Evolutionary conservation across 2,329 filamentous ascomycete species (phyloP).

Genomic region (Simplicillium sp.): DNA sequence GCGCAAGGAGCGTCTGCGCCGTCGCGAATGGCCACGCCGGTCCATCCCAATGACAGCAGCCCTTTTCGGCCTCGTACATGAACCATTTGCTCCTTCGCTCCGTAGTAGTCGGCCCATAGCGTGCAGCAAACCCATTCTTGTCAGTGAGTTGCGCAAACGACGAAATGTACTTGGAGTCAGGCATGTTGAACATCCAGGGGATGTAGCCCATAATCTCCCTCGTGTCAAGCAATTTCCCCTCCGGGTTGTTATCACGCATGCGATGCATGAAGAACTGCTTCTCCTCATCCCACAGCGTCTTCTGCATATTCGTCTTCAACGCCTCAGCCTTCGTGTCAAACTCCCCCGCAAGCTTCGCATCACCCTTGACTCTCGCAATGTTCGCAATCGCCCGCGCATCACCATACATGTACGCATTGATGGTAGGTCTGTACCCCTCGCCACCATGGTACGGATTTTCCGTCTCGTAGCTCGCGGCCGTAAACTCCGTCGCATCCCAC

Average conservation of each 20-base stretch:
- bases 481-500: slow-evolving; percentile 32
- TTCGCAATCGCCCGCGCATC: slow-evolving; percentile 27
- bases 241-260: slow-evolving; percentile 21
- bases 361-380: slow-evolving; percentile 23
- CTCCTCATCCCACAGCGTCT: slow-evolving; percentile 25
- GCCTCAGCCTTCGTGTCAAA: slow-evolving; percentile 22
- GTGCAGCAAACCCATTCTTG: slow-evolving; percentile 22
- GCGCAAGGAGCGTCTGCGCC: slow-evolving; percentile 27
- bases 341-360: slow-evolving; percentile 15
- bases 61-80: slow-evolving; percentile 12
- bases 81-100: slow-evolving; percentile 30
- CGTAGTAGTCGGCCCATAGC: slow-evolving; percentile 30
- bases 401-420: slow-evolving; percentile 34
- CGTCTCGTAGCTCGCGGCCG: slow-evolving; percentile 16
- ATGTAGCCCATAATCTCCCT: slow-evolving; percentile 31
- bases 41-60: slow-evolving; percentile 31
- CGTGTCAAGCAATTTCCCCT: slow-evolving; percentile 19
- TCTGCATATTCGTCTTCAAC: slow-evolving; percentile 23
- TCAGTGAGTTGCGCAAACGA: slow-evolving; percentile 8
- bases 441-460: slow-evolving; percentile 23
- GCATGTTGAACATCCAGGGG: slow-evolving; percentile 31
- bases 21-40: slow-evolving; percentile 36
- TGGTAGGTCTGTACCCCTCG: slow-evolving; percentile 29
- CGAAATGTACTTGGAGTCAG: slow-evolving; percentile 15
- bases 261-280: slow-evolving; percentile 29